Conservation (phyloP, 345 rosid species). For the Acer negundo region DNA sequence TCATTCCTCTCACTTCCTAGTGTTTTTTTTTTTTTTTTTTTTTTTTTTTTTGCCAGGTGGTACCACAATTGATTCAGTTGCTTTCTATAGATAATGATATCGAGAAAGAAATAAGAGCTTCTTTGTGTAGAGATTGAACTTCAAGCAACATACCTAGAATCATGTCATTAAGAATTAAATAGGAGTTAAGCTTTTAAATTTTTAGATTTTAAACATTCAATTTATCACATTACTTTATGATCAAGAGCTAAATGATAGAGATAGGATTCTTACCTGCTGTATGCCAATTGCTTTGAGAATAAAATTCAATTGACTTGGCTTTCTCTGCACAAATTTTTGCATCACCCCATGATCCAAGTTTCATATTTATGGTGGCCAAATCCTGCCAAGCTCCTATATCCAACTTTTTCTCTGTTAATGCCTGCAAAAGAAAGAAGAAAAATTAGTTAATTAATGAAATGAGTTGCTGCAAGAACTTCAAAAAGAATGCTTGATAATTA, state of each 20-base stretch:
- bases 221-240: background rate
- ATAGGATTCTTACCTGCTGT: constrained; percentile 49
- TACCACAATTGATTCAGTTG: background rate
- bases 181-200: background rate
- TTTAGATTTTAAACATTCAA: background rate
- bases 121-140: constrained; percentile 65
- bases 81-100: constrained; percentile 56
- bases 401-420: no score
- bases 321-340: no score
- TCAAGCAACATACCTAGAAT: constrained; percentile 66
- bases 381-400: no score
- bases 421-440: no score
- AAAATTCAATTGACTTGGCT: no score
- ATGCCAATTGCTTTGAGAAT: constrained; percentile 79
- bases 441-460: no score
- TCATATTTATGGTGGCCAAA: no score
- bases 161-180: background rate
- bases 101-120: constrained; percentile 73
- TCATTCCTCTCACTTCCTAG: background rate
- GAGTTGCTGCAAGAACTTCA: no score
- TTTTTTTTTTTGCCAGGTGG: background rate
- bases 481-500: no score
- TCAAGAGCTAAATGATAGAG: background rate
- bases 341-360: no score
- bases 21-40: background rate